Conservation (phyloP, 1,284 basidiomycete species). For the Ceratobasidium sp. region DNA sequence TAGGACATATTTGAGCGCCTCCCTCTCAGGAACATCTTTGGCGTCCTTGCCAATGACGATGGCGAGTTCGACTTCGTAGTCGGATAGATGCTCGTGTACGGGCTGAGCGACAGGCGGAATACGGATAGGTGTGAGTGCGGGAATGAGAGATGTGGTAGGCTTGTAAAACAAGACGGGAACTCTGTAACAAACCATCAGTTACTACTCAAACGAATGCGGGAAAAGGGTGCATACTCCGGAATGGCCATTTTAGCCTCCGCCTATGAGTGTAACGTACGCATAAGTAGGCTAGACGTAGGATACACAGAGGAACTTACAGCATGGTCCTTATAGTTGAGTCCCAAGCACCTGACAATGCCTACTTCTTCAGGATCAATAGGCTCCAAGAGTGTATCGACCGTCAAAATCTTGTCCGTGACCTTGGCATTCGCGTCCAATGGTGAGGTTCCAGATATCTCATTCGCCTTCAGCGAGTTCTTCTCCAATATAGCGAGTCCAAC, state of each 20-base stretch:
- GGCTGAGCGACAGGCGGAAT: conserved; percentile 79
- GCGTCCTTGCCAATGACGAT: conserved; percentile 86
- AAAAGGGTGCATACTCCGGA: conserved; percentile 65
- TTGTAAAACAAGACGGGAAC: conserved; percentile 86
- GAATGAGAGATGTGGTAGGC: conserved; percentile 77
- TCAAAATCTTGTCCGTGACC: conserved; percentile 72
- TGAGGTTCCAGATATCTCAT: conserved; percentile 73
- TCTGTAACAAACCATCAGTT: conserved; percentile 55
- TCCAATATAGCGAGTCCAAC: conserved; percentile 75
- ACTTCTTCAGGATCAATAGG: conserved; percentile 68
- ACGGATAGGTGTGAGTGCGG: conserved; percentile 74
- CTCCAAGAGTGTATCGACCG: conserved; percentile 76
- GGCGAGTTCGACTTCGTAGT: conserved; percentile 91
- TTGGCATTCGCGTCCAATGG: conserved; percentile 73
- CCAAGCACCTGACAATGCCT: conserved; percentile 76
- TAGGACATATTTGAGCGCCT: conserved; percentile 85
- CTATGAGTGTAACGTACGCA: conserved; percentile 58
- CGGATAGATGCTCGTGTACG: conserved; percentile 76
- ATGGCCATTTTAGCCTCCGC: conserved; percentile 73
- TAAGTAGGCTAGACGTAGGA: conserved; percentile 14
- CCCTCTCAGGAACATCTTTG: conserved; percentile 78
- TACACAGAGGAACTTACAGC: conserved; percentile 65
- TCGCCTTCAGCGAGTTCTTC: conserved; percentile 70
- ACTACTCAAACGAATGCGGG: neutral
- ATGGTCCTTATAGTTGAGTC: conserved; percentile 84